Conservation (phyloP, 23 red algal genomes). For the Cyanidium caldarium region DNA sequence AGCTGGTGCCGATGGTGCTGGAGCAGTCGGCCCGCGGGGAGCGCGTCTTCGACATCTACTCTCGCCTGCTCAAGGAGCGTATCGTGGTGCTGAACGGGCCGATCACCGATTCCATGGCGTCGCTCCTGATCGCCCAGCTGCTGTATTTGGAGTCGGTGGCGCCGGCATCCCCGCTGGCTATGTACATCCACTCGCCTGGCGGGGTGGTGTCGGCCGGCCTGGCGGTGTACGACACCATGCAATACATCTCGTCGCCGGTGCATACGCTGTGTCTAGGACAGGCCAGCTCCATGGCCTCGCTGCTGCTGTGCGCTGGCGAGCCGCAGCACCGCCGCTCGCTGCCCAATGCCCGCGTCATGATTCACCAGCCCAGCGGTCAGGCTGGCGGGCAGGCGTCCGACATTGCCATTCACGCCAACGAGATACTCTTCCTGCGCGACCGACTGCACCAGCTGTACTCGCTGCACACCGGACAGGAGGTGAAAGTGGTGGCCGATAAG, state of each 20-base stretch:
- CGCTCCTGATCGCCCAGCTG: slow-evolving; percentile 10
- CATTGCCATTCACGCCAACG: slow-evolving; percentile 26
- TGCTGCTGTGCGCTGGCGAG: slow-evolving; percentile 16
- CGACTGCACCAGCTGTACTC: slow-evolving; percentile 16
- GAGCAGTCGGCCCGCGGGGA: slow-evolving; percentile 19
- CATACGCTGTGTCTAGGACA: slow-evolving; percentile 19
- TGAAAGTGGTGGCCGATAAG: not conserved
- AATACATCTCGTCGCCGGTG: slow-evolving; percentile 14
- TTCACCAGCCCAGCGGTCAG: slow-evolving; percentile 18
- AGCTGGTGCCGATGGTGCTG: slow-evolving; percentile 15
- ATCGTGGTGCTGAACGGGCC: slow-evolving; percentile 16
- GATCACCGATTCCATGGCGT: slow-evolving; percentile 11
- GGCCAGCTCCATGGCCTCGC: slow-evolving; percentile 19
- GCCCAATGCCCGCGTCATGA: slow-evolving; percentile 17
- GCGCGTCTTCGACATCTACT: slow-evolving; percentile 21
- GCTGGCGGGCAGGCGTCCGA: slow-evolving; percentile 14
- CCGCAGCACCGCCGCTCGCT: slow-evolving; percentile 6
- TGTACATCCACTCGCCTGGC: slow-evolving; percentile 27
- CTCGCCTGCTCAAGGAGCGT: slow-evolving; percentile 14
- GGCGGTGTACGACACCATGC: slow-evolving; percentile 27
- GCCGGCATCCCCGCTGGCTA: slow-evolving; percentile 7
- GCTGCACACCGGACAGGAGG: slow-evolving; percentile 12
- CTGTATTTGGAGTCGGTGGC: slow-evolving; percentile 19
- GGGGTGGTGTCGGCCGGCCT: slow-evolving; percentile 10
- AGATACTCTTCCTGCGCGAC: slow-evolving; percentile 15